Base-by-base conservation (phyloP, 805 yeast species). In the Yarrowia sp. region DNA sequence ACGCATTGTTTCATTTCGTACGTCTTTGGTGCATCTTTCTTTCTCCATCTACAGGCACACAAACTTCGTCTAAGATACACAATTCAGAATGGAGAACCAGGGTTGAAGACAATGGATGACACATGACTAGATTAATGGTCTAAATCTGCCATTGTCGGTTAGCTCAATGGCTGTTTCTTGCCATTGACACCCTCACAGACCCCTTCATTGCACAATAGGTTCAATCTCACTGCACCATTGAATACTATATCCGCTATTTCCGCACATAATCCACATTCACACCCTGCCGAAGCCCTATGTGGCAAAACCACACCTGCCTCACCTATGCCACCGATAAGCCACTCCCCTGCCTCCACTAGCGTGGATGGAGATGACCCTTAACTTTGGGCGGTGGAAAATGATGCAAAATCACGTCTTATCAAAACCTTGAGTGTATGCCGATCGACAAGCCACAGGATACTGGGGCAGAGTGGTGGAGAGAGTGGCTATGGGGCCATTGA, bases 351-450 rank as follows among this genome's bases (percentile, higher is more conserved):
- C 38, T 30, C 26, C 30, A 22, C 32, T 51, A 51, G 58, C 30
- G 40, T 51, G 30, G 40, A 16, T 33, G 32, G 21, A 32, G 56
- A 30, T 49, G 56, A 16, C 28, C 58, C 58, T 41, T 33, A 51
- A 51, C 58, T 32, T 51, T 16, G 41, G 16, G 28, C 21, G 21
- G 22, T 17, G 40, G 26, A 22, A 22, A n/a, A 51, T 51, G 58
- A 22, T 51, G 58, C 58, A 51, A 51, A 51, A 51, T 51, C 58
- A 51, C 58, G 58, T 22, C 41, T 51, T 33, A 51, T 51, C 54
- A 28, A 33, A 51, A 51, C 58, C 58, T 51, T 51, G 41, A 22
- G n/a, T 12, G 21, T 21, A 22, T 51, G 58, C 9, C 30, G 58
- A 51, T 51, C 41, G 11, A 16, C 41, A 51, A 51, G 58, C 58